Conservation (phyloP, 192 early-diverging fungal genomes). For the Neocallimastix lanati region DNA sequence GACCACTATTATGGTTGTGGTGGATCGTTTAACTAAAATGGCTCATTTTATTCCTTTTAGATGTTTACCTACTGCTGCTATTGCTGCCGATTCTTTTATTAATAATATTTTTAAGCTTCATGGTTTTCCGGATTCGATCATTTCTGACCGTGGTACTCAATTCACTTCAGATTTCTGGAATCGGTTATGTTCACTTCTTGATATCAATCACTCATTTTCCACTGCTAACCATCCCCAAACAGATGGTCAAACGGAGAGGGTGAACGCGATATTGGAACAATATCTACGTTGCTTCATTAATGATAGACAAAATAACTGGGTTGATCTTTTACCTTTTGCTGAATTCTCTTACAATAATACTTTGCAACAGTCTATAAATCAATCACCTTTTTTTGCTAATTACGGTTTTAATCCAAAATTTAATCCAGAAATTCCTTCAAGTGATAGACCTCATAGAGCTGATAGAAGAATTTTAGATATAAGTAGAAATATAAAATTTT, state of each 20-base stretch:
- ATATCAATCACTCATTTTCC: background rate
- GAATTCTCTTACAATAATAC: conserved; percentile 14
- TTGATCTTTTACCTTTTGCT: conserved; percentile 7
- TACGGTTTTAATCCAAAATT: no score
- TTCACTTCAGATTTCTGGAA: conserved; percentile 22
- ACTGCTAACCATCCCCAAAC: conserved; percentile 8
- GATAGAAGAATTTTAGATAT: no score
- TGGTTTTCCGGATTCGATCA: conserved; percentile 18
- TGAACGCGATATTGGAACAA: conserved; percentile 9
- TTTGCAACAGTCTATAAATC: background rate
- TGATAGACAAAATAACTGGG: conserved; percentile 20
- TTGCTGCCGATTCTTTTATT: conserved; percentile 1
- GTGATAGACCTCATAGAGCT: no score
- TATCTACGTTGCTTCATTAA: conserved; percentile 7
- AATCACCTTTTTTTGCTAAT: background rate
- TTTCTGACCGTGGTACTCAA: conserved; percentile 18
- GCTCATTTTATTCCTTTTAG: background rate
- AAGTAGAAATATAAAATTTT: no score
- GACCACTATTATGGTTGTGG: no score
- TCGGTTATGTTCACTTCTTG: conserved; percentile 4
- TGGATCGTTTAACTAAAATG: conserved; percentile 10
- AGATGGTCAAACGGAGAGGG: conserved; percentile 16
- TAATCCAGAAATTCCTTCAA: no score
- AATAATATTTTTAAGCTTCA: conserved; percentile 7
- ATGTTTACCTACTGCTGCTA: no score